These are phyloP conservation scores for Protomyces macrosporus DNA, from an alignment of 1,139 yeast species.

Conservation along the genomic window DNA sequence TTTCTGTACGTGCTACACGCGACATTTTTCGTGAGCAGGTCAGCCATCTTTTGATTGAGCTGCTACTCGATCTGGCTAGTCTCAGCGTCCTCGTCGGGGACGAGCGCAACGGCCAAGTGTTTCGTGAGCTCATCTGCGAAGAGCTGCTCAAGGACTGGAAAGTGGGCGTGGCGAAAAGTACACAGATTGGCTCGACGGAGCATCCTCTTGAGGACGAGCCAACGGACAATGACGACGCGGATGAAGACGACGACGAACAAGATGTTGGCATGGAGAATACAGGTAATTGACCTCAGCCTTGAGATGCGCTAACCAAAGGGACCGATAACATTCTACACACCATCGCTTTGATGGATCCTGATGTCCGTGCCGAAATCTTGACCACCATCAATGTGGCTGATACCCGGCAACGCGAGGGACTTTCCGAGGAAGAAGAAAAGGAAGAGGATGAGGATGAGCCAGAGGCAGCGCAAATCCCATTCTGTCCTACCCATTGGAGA, in stretches of 20 bases:
- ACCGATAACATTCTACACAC: not conserved
- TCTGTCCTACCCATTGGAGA: conserved; percentile 13
- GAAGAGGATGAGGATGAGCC: no score
- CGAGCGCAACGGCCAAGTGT: conserved; percentile 39
- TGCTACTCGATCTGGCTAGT: conserved; percentile 59
- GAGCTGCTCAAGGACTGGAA: conserved; percentile 56
- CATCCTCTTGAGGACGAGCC: not conserved
- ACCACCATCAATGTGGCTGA: not conserved
- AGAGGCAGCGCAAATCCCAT: not conserved
- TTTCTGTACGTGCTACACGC: conserved; percentile 60
- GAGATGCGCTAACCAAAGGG: not conserved
- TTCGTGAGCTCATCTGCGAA: conserved; percentile 52
- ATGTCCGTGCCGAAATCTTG: not conserved
- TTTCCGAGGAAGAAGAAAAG: no score
- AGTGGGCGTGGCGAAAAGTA: conserved; percentile 34
- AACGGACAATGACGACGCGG: conserved; percentile 8
- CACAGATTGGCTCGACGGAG: not conserved
- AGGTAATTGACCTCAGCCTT: not conserved
- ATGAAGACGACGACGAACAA: conserved; percentile 5
- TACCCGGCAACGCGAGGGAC: no score
- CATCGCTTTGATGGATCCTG: not conserved
- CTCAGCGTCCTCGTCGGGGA: conserved; percentile 48
- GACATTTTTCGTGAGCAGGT: conserved; percentile 76
- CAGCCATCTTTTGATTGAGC: conserved; percentile 63
- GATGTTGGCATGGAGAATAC: conserved; percentile 4